Conservation (phyloP, 2,329 filamentous ascomycete species). For the Trichoderma semiorbis region DNA sequence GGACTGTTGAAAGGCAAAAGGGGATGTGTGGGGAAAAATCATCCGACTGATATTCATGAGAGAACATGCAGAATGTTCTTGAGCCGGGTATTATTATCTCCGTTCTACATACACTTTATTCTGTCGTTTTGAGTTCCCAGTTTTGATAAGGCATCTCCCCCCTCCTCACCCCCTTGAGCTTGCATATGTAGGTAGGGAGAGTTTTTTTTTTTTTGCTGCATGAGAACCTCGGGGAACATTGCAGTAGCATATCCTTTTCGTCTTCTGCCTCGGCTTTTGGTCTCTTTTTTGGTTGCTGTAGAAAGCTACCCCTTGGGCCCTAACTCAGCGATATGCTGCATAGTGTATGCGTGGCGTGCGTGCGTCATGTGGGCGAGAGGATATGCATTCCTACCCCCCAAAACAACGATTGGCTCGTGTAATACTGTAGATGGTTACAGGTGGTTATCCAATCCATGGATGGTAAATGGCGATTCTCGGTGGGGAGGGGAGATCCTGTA, state of each 20-base stretch:
- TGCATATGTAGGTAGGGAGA: not conserved
- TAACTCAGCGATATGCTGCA: not conserved
- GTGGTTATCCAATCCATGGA: not conserved
- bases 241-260: not conserved
- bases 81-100: not conserved
- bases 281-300: not conserved
- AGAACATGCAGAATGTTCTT: not conserved
- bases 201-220: not conserved
- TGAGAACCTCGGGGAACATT: not conserved
- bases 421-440: not conserved
- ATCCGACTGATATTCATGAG: not conserved
- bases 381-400: not conserved
- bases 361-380: not conserved
- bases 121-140: not conserved
- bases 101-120: too few relatives aligned
- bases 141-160: not conserved
- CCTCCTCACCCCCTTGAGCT: not conserved
- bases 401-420: not conserved
- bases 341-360: slow-evolving; percentile 10
- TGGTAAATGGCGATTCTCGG: not conserved
- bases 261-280: not conserved
- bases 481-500: not conserved
- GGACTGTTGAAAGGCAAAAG: not conserved
- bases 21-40: not conserved
- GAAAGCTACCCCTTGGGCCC: not conserved